phyloP scores from a whole-genome alignment of 495 filamentous ascomycete species.

The Cercophora newfieldiana region DNA sequence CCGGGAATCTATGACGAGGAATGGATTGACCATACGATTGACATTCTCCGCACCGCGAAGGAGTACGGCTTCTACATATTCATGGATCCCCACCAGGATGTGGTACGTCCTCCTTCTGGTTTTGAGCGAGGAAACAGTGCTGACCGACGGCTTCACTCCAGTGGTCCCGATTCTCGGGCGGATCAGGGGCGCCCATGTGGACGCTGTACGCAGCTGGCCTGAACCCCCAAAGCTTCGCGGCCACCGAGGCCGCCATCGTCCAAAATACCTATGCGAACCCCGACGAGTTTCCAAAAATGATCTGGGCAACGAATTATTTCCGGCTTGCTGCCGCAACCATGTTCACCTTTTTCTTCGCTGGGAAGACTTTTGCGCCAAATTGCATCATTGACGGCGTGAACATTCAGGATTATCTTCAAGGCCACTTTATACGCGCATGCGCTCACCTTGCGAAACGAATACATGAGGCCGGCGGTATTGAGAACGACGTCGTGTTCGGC shows the following conservation, averaged over 20 bases:
- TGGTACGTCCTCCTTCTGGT: slow-evolving; percentile 56
- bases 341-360: slow-evolving; percentile 92
- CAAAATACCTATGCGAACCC: slow-evolving; percentile 94
- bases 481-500: slow-evolving; percentile 85
- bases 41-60: slow-evolving; percentile 78
- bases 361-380: slow-evolving; percentile 91
- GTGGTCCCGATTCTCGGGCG: slow-evolving; percentile 94
- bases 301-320: slow-evolving; percentile 96
- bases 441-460: slow-evolving; percentile 79
- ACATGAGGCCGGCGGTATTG: slow-evolving; percentile 85
- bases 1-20: slow-evolving; percentile 95
- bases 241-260: slow-evolving; percentile 88
- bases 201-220: slow-evolving; percentile 92
- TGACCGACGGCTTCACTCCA: slow-evolving; percentile 29
- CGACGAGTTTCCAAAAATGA: slow-evolving; percentile 92
- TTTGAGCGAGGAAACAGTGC: not conserved
- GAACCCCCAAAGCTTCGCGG: slow-evolving; percentile 78
- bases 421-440: slow-evolving; percentile 78
- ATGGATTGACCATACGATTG: slow-evolving; percentile 88
- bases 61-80: slow-evolving; percentile 92
- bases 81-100: slow-evolving; percentile 98
- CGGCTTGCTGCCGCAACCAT: slow-evolving; percentile 85
- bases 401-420: slow-evolving; percentile 94
- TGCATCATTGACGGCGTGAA: slow-evolving; percentile 93
- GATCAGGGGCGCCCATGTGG: slow-evolving; percentile 97